Percentiles rank a stretch among this genome's conserved stretches.
Evolutionary conservation across 148 eudicot species (phyloP).

Genomic region (Camellia granthamiana): DNA sequence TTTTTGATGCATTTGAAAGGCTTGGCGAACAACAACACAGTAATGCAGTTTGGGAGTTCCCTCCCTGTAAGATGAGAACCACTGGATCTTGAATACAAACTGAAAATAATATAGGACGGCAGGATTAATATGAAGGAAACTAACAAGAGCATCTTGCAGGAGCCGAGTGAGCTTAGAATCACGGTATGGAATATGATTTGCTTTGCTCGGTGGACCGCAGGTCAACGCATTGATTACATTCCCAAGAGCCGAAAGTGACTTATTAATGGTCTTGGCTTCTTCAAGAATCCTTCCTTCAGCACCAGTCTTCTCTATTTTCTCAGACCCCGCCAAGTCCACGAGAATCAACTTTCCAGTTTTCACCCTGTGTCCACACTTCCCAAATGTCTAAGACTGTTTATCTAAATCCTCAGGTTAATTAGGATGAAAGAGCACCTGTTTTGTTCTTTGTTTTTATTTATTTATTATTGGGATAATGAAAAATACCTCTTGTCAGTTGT

Average conservation of each 20-base stretch:
- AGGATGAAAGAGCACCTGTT: no score
- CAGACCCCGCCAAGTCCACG: conserved; percentile 94
- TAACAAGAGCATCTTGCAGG: conserved; percentile 86
- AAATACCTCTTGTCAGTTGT: conserved; percentile 56
- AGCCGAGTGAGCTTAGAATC: conserved; percentile 93
- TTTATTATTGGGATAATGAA: background rate
- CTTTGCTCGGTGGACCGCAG: conserved; percentile 47
- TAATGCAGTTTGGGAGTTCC: conserved; percentile 77
- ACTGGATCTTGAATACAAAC: conserved; percentile 5
- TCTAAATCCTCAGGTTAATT: no score
- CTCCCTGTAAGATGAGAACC: conserved; percentile 54
- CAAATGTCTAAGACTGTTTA: background rate
- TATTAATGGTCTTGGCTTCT: conserved; percentile 91
- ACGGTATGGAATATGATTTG: conserved; percentile 71
- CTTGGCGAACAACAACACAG: conserved; percentile 88
- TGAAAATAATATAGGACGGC: background rate
- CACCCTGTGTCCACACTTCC: conserved; percentile 24
- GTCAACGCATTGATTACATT: conserved; percentile 92
- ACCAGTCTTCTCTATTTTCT: conserved; percentile 86
- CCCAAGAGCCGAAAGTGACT: conserved; percentile 84
- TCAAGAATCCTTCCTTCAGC: conserved; percentile 86
- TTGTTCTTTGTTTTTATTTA: no score
- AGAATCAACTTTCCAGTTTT: conserved; percentile 71
- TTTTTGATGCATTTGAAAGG: conserved; percentile 69
- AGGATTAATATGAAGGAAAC: conserved; percentile 24